Percentiles rank a stretch among this genome's conserved stretches.
Evolutionary conservation across 2,329 filamentous ascomycete genomes (phyloP).

Genomic region (Eutypa lata): DNA sequence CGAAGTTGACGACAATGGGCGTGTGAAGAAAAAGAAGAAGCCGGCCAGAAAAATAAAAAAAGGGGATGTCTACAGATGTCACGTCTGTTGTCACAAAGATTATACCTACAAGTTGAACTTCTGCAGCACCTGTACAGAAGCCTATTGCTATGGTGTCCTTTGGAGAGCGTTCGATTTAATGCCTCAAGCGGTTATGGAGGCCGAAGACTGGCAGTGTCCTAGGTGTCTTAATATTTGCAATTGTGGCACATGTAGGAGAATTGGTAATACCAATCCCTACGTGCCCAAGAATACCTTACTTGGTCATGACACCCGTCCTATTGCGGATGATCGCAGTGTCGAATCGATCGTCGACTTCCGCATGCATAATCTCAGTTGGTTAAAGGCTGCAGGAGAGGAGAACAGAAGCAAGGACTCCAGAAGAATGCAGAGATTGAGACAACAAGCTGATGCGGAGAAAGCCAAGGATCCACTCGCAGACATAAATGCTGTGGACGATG

Average conservation of each 20-base stretch:
- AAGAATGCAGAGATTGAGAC: conserved; percentile 54
- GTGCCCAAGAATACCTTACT: conserved; percentile 83
- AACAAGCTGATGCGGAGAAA: conserved; percentile 56
- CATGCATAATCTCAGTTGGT: conserved; percentile 81
- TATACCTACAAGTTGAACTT: conserved; percentile 80
- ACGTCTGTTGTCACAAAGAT: conserved; percentile 79
- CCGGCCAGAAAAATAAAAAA: conserved; percentile 51
- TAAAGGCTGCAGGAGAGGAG: conserved; percentile 60
- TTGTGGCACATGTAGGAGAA: conserved; percentile 72
- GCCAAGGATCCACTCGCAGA: conserved; percentile 40
- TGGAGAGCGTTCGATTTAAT: conserved; percentile 89
- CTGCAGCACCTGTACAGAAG: conserved; percentile 72
- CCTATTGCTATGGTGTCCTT: conserved; percentile 90
- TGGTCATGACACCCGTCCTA: conserved; percentile 84
- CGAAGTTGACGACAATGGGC: conserved; percentile 61
- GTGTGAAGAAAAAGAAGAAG: conserved; percentile 63
- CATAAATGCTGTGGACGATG: conserved; percentile 22
- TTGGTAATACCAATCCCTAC: conserved; percentile 69
- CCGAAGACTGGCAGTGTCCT: conserved; percentile 83
- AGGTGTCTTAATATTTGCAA: conserved; percentile 85
- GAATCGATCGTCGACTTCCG: conserved; percentile 90
- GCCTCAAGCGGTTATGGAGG: conserved; percentile 78
- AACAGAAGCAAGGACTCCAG: conserved; percentile 55
- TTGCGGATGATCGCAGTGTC: conserved; percentile 87
- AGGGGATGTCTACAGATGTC: conserved; percentile 62